These are phyloP conservation scores for Priceomyces haplophilus DNA, from an alignment of 805 yeast species.

Conservation along the genomic window DNA sequence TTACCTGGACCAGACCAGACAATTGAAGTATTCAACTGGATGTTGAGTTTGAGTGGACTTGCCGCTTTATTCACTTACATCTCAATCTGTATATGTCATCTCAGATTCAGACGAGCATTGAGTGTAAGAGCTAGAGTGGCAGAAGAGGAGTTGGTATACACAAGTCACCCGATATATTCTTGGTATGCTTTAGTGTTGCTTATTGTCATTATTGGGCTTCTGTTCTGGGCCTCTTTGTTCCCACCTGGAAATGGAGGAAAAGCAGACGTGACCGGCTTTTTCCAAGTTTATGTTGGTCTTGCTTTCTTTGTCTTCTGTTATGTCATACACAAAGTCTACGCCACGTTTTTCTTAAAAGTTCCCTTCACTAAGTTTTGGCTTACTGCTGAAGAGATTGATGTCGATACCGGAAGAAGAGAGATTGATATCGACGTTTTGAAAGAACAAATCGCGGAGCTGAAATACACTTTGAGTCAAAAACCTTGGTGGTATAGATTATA, in stretches of 20 bases:
- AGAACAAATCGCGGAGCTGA: conserved; percentile 41
- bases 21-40: conserved; percentile 34
- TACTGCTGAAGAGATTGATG: conserved; percentile 34
- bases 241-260: conserved; percentile 37
- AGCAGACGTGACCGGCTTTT: conserved; percentile 32
- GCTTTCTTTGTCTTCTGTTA: conserved; percentile 28
- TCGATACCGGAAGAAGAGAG: conserved; percentile 43
- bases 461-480: conserved; percentile 10
- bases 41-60: conserved; percentile 39
- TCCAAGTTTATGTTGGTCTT: conserved; percentile 36
- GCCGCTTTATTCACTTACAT: conserved; percentile 42
- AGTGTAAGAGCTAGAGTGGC: conserved; percentile 28
- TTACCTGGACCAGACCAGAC: conserved; percentile 25
- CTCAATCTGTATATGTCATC: conserved; percentile 38
- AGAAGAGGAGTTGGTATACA: conserved; percentile 32
- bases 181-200: conserved; percentile 49
- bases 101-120: conserved; percentile 41
- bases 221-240: conserved; percentile 64
- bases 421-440: conserved; percentile 36
- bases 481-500: conserved; percentile 6
- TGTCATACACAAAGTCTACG: conserved; percentile 38
- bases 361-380: conserved; percentile 20
- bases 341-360: conserved; percentile 6
- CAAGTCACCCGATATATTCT: conserved; percentile 49
- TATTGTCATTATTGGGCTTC: conserved; percentile 46